phyloP scores from a whole-genome alignment of 768 basidiomycete species.

The Rhizopogon rudus region DNA sequence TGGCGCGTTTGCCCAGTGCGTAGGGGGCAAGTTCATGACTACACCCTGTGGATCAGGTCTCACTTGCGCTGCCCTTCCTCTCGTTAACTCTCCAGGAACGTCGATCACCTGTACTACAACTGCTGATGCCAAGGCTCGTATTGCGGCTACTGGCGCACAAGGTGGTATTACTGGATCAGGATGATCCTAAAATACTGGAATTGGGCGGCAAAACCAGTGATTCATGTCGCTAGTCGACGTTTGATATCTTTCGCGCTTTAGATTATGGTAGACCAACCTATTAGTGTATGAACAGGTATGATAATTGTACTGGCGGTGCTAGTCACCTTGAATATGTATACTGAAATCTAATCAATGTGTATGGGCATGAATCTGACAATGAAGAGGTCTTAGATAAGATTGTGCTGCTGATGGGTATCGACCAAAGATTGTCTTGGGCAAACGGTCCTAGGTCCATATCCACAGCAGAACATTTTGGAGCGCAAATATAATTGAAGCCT shows the following conservation, averaged over 20 bases:
- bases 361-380: not conserved
- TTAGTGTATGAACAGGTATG: not conserved
- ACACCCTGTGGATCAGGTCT: slow-evolving; percentile 24
- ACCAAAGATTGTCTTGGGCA: not conserved
- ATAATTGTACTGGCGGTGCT: not conserved
- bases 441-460: not conserved
- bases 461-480: not conserved
- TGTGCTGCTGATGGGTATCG: not conserved
- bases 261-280: not conserved
- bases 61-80: slow-evolving; percentile 46
- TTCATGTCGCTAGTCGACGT: not conserved
- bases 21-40: slow-evolving; percentile 33
- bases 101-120: slow-evolving; percentile 46
- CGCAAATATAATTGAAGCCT: too few relatives aligned
- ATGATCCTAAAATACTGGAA: not conserved
- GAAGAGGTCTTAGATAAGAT: too few relatives aligned
- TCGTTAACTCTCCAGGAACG: slow-evolving; percentile 50
- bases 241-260: not conserved
- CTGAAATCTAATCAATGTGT: not conserved
- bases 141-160: slow-evolving; percentile 37
- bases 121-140: slow-evolving; percentile 39
- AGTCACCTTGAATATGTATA: slow-evolving; percentile 1
- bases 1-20: slow-evolving; percentile 50
- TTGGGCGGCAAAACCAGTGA: not conserved
- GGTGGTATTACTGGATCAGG: slow-evolving; percentile 38